Conservation (phyloP, 495 filamentous ascomycete genomes). For the Pseudevernia furfuracea region DNA sequence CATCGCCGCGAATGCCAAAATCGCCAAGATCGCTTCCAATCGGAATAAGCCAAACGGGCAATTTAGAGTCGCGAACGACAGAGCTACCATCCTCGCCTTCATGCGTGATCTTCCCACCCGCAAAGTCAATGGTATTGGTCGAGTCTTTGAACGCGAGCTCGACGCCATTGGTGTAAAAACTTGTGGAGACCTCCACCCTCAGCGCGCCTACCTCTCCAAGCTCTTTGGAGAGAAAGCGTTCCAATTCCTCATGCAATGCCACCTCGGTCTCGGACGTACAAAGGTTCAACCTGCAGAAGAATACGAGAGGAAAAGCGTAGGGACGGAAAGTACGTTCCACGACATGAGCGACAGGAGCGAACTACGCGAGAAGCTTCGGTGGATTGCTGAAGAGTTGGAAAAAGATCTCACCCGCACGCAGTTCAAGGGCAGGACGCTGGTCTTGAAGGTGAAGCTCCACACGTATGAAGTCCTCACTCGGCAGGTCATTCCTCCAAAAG, state of each 20-base stretch:
- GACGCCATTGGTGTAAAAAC: constrained; percentile 79
- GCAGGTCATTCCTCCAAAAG: constrained; percentile 66
- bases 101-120: constrained; percentile 75
- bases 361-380: constrained; percentile 68
- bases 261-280: constrained; percentile 85
- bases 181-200: constrained; percentile 78
- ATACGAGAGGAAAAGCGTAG: constrained; percentile 87
- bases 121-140: constrained; percentile 88
- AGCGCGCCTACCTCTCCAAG: constrained; percentile 60
- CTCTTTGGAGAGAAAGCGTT: constrained; percentile 90
- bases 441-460: constrained; percentile 88
- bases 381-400: constrained; percentile 79
- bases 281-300: constrained; percentile 79
- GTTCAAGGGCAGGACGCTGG: constrained; percentile 82
- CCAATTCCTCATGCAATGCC: constrained; percentile 73
- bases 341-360: constrained; percentile 64
- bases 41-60: constrained; percentile 96
- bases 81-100: constrained; percentile 69
- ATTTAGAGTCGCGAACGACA: constrained; percentile 62
- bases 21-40: constrained; percentile 93
- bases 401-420: constrained; percentile 72
- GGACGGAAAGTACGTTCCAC: constrained; percentile 86
- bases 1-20: constrained; percentile 83
- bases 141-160: constrained; percentile 90
- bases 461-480: constrained; percentile 86